A percentile compares a stretch with the other conserved stretches of the same genome.
These are phyloP conservation scores for Entophlyctis luteolus DNA, from an alignment of 192 early-diverging fungal genomes.

Conservation along the genomic window DNA sequence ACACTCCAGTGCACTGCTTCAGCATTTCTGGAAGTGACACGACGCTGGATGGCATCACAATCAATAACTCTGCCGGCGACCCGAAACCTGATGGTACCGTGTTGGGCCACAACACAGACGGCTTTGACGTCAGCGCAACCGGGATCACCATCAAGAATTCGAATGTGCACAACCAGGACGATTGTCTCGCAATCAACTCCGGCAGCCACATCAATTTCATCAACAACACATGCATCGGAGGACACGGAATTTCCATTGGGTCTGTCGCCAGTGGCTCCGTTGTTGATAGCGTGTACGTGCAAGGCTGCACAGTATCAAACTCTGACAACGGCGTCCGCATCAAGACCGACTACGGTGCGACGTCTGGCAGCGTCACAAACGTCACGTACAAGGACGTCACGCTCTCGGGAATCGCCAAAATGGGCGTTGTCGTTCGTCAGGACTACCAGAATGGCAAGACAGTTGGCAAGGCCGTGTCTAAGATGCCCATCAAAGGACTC, in stretches of 20 bases:
- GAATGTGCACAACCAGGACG: no score
- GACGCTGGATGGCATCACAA: no score
- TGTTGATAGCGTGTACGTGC: slow-evolving; percentile 40
- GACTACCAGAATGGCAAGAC: slow-evolving; percentile 44
- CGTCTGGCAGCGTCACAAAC: slow-evolving; percentile 38
- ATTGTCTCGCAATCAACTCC: no score
- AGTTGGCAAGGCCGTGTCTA: slow-evolving; percentile 32
- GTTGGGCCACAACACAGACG: slow-evolving; percentile 26
- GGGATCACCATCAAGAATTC: no score
- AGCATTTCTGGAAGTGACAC: no score
- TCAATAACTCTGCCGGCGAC: no score
- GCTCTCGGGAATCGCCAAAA: slow-evolving; percentile 31
- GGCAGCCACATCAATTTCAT: slow-evolving; percentile 39
- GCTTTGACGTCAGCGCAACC: no score
- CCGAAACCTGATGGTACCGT: not conserved
- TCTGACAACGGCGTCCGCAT: slow-evolving; percentile 39
- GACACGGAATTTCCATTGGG: slow-evolving; percentile 37
- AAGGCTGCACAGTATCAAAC: slow-evolving; percentile 27
- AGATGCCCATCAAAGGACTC: slow-evolving; percentile 39
- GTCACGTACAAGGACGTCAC: slow-evolving; percentile 43
- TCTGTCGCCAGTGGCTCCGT: slow-evolving; percentile 17
- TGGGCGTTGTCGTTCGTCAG: slow-evolving; percentile 43
- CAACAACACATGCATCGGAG: no score
- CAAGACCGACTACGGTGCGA: slow-evolving; percentile 46
- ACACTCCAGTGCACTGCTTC: no score